phyloP scores from a whole-genome alignment of 179 eudicot species.

The Kewa caespitosa region DNA sequence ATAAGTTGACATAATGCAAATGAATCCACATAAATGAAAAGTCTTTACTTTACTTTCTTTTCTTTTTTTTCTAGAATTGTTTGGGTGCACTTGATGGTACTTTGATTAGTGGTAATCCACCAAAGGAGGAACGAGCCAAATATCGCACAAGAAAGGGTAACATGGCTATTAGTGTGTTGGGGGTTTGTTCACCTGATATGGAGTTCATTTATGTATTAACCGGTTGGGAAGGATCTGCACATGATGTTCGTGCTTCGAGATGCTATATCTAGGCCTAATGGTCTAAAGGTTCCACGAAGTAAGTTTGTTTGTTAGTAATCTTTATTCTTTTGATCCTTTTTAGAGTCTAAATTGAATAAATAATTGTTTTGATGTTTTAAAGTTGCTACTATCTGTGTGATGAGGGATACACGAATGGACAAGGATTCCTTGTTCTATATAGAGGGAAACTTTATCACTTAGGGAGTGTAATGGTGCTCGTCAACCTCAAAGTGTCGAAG shows the following conservation, averaged over 20 bases:
- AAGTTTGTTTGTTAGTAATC: neutral
- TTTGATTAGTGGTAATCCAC: neutral
- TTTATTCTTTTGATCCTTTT: no score
- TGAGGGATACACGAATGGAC: constrained; percentile 18
- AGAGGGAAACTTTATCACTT: constrained; percentile 18
- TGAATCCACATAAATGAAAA: neutral
- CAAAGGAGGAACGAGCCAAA: neutral
- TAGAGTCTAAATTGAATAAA: neutral
- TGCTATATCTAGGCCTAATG: constrained; percentile 15
- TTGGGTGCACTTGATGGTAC: constrained; percentile 5
- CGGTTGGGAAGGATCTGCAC: constrained; percentile 23
- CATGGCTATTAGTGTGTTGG: constrained; percentile 14
- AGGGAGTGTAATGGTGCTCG: constrained; percentile 5
- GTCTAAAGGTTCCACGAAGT: constrained; percentile 7
- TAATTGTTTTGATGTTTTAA: constrained; percentile 1
- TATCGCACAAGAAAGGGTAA: constrained; percentile 9
- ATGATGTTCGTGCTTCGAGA: constrained; percentile 7
- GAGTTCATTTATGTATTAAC: constrained; percentile 24
- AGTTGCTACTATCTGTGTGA: constrained; percentile 17
- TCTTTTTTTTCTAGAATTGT: neutral
- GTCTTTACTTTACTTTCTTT: neutral
- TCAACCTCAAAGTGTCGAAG: constrained; percentile 10
- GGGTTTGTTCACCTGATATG: constrained; percentile 2
- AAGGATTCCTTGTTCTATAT: constrained; percentile 23
- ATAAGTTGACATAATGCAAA: no score